Base-by-base conservation (phyloP, 257 asterid species). In the Salvia hispanica region DNA sequence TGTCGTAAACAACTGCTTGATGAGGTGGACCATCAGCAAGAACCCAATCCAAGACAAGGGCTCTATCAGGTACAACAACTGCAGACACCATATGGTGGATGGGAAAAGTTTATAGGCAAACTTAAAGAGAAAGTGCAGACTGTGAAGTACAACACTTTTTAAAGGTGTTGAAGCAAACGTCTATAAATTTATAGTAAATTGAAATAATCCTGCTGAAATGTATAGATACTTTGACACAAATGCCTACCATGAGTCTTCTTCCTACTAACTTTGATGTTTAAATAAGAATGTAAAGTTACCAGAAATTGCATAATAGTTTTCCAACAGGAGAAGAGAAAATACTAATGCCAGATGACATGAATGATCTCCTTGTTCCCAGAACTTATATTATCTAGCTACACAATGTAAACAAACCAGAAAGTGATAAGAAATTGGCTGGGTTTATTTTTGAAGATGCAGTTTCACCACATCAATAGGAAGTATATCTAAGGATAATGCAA, bases 11-110 rank as follows among this genome's bases (percentile, higher is more conserved):
- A 71, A 21, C 68, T 66, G 93, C 97, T 67, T 76, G 73, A 69
- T 86, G 74, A 18, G 99, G 96, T 69, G 95, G 89, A 63, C 99
- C 96, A 73, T 94, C 95, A 78, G 97, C 95, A 58, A 94, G 82
- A 74, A 94, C 99, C 97, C 97, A 94, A 82, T 91, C 88, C 90
- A 94, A 76, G 60, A 91, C 84, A 71, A 85, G 68, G 69, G 99
- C 95, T 58, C 71, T 78, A 55, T 87, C 85, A 66, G 97, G 96
- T 37, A 94, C 85, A 78, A 77, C 80, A 83, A 91, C 99, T 93
- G 80, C 82, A 82, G 65, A 78, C 71, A 66, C 43, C 44, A 81
- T 54, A 76, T 15, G 16, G 48, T 59, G 75, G 50, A 75, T 61
- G 72, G 76, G 70, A 62, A 71, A 75, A 65, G 63, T 72, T 69